These are phyloP conservation scores for Pugionium dolabratum DNA, from an alignment of 345 rosid species.

Conservation along the genomic window DNA sequence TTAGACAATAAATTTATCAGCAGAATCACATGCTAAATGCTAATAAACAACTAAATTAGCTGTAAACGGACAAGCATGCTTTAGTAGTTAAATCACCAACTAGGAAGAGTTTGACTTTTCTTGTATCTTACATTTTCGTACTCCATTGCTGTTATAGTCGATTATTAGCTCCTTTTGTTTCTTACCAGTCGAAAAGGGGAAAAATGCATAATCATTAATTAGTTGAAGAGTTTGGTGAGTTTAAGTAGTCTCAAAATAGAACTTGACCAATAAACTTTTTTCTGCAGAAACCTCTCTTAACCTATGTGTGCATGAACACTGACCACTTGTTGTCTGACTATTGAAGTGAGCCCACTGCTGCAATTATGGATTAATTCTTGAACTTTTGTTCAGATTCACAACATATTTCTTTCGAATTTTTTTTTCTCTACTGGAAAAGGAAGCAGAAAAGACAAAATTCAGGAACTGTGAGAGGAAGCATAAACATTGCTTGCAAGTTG, in stretches of 20 bases:
- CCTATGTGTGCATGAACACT: neutral
- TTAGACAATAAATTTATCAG: neutral
- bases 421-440: neutral
- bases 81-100: slow-evolving; percentile 31
- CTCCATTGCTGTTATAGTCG: slow-evolving; percentile 1
- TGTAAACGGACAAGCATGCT: slow-evolving; percentile 19
- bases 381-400: slow-evolving; percentile 3
- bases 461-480: slow-evolving; percentile 20
- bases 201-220: neutral
- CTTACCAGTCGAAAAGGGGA: neutral
- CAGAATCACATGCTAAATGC: slow-evolving; percentile 22
- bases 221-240: neutral
- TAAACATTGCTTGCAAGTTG: slow-evolving; percentile 25
- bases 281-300: neutral
- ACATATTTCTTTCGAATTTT: neutral
- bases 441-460: slow-evolving; percentile 4
- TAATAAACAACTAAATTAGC: slow-evolving; percentile 18
- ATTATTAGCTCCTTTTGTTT: slow-evolving; percentile 12
- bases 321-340: neutral
- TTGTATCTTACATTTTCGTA: slow-evolving; percentile 25
- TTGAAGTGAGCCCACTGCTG: neutral
- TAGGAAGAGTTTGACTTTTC: slow-evolving; percentile 33
- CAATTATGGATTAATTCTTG: neutral
- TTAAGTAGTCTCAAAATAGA: neutral
- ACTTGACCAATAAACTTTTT: neutral